Conservation (phyloP, 2,329 filamentous ascomycete species). For the Fusarium tjaetaba region DNA sequence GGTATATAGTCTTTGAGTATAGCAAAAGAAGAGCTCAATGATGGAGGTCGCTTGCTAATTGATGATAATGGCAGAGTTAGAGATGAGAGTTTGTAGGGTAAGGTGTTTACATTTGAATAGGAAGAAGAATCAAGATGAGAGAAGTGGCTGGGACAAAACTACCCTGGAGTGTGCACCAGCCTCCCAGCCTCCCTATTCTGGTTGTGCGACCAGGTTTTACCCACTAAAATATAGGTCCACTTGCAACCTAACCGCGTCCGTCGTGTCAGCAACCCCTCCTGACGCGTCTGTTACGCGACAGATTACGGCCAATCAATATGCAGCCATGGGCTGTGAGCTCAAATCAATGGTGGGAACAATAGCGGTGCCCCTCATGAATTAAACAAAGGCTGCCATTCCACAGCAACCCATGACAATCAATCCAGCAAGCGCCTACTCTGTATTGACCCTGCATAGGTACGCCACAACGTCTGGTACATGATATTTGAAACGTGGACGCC, state of each 20-base stretch:
- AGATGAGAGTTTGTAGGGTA: constrained; percentile 39
- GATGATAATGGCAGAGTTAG: constrained; percentile 39
- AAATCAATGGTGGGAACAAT: constrained; percentile 28
- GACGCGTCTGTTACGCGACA: constrained; percentile 47
- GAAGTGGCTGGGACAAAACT: constrained; percentile 43
- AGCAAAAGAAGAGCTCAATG: constrained; percentile 27
- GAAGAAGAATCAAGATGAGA: constrained; percentile 34
- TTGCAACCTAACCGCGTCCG: constrained; percentile 24
- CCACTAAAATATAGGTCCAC: constrained; percentile 30
- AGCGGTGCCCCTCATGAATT: constrained; percentile 35
- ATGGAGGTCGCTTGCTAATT: constrained; percentile 38
- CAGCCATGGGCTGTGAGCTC: constrained; percentile 13
- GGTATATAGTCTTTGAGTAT: constrained; percentile 1
- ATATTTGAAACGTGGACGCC: constrained; percentile 6
- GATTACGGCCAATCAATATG: constrained; percentile 39
- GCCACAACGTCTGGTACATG: constrained; percentile 13
- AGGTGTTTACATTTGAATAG: constrained; percentile 39
- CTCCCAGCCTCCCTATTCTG: constrained; percentile 41
- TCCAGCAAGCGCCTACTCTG: constrained; percentile 26
- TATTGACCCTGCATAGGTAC: constrained; percentile 13
- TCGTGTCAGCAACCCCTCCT: constrained; percentile 36
- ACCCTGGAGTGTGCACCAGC: constrained; percentile 40
- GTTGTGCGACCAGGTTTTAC: constrained; percentile 19
- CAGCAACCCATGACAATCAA: constrained; percentile 24
- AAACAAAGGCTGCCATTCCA: constrained; percentile 17